Base-by-base conservation (phyloP, 2,329 filamentous ascomycete genomes). In the Shiraia bambusicola region DNA sequence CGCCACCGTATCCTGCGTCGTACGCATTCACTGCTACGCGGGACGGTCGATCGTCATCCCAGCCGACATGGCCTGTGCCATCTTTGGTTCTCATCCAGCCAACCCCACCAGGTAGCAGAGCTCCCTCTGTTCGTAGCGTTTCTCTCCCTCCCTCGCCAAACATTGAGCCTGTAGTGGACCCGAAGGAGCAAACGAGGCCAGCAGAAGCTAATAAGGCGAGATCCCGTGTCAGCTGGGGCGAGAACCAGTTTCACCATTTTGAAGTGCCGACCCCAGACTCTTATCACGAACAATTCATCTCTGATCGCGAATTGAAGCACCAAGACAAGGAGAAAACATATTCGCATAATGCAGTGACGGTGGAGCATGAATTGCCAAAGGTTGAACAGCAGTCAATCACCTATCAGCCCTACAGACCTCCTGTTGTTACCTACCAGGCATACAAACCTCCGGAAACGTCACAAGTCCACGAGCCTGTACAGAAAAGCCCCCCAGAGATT, bases 81-180 rank as follows among this genome's bases (percentile, higher is more conserved):
- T 63, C 57, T n/a, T 67, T 83, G 12, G 79, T 76, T 30, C 65
- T 82, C 16, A 79, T 81, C 38, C 73, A 77, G 33, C 77, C 80
- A 2, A 83, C 80, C 6, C 80, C 80, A 13, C 80, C 80, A 14
- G 73, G 71, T 14, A 79, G 76, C 45, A 53, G 65, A 42, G 71
- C 68, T 16, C 67, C 68, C 8, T 65, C 63, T 19, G 61, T 65
- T 13, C 65, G 63, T 24, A 66, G 63, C 26, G 57, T 56, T 6
- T 71, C 67, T 17, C 29, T 59, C 12, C 65, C 61, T 15, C 54
- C 64, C 13, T 70, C 67, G 2, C 69, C 69, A 2, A 53, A 47
- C 3, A 61, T 63, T 11, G 57, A 63, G 31, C 63, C 65, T 6
- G 39, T 52, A 7, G 49, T 56, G n/a, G 50, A 56, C 19, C 38